Percentiles rank a stretch among this genome's conserved stretches.
Evolutionary conservation across 495 filamentous ascomycete genomes (phyloP).

Genomic region (Cercophora samala): DNA sequence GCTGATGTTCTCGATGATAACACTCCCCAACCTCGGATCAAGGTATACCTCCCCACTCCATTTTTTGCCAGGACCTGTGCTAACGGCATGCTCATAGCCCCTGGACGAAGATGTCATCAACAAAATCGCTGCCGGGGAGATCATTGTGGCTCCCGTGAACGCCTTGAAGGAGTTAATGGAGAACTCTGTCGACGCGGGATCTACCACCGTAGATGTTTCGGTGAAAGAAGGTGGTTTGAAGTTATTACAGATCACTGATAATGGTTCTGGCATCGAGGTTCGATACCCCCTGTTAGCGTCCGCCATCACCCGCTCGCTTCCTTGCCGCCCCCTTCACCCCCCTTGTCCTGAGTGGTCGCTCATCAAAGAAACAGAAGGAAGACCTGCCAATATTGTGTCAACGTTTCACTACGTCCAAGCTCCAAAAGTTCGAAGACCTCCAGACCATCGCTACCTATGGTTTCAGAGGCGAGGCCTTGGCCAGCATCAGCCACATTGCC

Average conservation of each 20-base stretch:
- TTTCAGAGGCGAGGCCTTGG: constrained; percentile 93
- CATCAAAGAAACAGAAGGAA: constrained; percentile 59
- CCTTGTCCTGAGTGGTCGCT: constrained; percentile 9
- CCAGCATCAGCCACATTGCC: constrained; percentile 98
- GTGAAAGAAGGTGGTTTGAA: constrained; percentile 98
- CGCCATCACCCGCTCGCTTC: not conserved
- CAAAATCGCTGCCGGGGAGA: constrained; percentile 99
- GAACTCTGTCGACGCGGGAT: constrained; percentile 95
- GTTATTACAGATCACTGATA: constrained; percentile 95
- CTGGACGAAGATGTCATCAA: constrained; percentile 95
- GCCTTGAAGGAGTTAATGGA: constrained; percentile 97
- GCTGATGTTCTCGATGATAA: constrained; percentile 39
- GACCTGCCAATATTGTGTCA: constrained; percentile 94
- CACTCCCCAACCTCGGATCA: constrained; percentile 63
- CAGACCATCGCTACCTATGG: constrained; percentile 91
- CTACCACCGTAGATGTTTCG: constrained; percentile 84
- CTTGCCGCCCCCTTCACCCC: constrained; percentile 1
- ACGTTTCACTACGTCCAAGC: constrained; percentile 93
- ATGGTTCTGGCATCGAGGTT: constrained; percentile 94
- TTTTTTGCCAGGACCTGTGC: constrained; percentile 4
- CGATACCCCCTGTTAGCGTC: constrained; percentile 25
- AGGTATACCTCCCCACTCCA: constrained; percentile 33
- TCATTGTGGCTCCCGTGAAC: constrained; percentile 96
- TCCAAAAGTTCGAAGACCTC: constrained; percentile 93
- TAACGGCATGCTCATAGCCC: constrained; percentile 50